These are phyloP conservation scores for Penicillium malachiteum DNA, from an alignment of 495 filamentous ascomycete species.

Conservation along the genomic window DNA sequence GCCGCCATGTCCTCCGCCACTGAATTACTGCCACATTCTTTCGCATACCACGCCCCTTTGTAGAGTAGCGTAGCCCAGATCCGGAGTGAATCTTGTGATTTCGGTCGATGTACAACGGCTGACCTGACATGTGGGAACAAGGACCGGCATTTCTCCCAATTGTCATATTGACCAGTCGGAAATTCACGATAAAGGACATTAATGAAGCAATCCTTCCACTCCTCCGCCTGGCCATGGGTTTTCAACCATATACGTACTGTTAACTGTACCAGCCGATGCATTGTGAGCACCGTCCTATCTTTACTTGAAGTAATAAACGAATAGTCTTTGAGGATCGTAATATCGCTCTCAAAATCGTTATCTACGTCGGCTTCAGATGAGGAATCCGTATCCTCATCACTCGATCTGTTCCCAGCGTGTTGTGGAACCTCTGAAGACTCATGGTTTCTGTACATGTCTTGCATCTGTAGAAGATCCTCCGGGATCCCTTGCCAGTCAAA, in stretches of 20 bases:
- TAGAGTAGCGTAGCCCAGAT: conserved; percentile 25
- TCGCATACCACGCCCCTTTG: conserved; percentile 18
- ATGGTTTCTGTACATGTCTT: not conserved
- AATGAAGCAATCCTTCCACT: conserved; percentile 32
- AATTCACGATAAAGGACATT: conserved; percentile 33
- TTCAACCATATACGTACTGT: conserved; percentile 25
- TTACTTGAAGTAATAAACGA: conserved; percentile 33
- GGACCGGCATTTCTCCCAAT: conserved; percentile 26
- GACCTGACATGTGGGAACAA: conserved; percentile 29
- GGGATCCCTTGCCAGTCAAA: conserved; percentile 18
- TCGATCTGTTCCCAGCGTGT: not conserved
- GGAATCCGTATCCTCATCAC: conserved; percentile 1
- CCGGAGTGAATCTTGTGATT: conserved; percentile 8
- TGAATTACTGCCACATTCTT: conserved; percentile 9
- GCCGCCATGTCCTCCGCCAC: conserved; percentile 12
- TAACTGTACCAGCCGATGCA: conserved; percentile 29
- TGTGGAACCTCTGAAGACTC: too few species aligned
- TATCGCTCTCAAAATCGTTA: conserved; percentile 41
- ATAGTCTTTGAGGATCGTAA: conserved; percentile 38
- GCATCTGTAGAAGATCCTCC: conserved; percentile 7
- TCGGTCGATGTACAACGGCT: conserved; percentile 14
- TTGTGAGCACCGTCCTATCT: conserved; percentile 12
- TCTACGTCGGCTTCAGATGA: not conserved
- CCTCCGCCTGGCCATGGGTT: conserved; percentile 28
- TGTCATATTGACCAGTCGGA: conserved; percentile 37